Evolutionary conservation across 441 rosid species (phyloP).

Genomic region (Theobroma grandiflorum): DNA sequence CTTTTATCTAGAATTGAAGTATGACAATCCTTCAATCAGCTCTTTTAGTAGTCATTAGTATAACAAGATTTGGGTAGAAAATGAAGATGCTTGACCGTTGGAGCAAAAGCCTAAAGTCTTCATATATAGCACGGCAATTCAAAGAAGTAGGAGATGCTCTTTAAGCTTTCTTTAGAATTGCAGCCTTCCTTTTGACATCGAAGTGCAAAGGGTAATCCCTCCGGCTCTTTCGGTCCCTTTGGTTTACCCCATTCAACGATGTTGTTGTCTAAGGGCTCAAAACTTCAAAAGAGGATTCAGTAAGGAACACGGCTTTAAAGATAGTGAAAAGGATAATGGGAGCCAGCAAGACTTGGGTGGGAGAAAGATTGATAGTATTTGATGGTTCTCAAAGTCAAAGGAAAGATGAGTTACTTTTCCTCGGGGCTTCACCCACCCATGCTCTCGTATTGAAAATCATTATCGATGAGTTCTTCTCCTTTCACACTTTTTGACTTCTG

Average conservation of each 20-base stretch:
- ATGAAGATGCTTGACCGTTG: background rate
- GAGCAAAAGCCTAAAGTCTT: background rate
- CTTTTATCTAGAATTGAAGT: background rate
- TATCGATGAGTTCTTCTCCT: background rate
- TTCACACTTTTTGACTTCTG: slow-evolving; percentile 28
- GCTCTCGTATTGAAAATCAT: slow-evolving; percentile 19
- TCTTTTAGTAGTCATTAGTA: background rate
- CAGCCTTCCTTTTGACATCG: background rate
- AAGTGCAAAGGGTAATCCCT: background rate
- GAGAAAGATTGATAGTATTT: background rate
- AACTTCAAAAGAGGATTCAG: background rate
- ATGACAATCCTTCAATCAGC: background rate
- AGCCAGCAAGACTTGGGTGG: background rate
- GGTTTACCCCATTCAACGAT: background rate
- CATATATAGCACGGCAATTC: too few species aligned
- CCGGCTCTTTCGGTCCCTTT: background rate
- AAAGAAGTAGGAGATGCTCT: background rate
- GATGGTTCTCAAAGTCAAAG: background rate
- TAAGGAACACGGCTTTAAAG: background rate
- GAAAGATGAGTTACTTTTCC: background rate
- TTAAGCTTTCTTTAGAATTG: background rate
- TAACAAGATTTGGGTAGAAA: background rate
- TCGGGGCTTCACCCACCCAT: background rate
- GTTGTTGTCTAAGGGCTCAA: background rate
- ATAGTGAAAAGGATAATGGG: background rate